Conservation (phyloP, 2,329 filamentous ascomycete species). For the Lachnellula arida region DNA sequence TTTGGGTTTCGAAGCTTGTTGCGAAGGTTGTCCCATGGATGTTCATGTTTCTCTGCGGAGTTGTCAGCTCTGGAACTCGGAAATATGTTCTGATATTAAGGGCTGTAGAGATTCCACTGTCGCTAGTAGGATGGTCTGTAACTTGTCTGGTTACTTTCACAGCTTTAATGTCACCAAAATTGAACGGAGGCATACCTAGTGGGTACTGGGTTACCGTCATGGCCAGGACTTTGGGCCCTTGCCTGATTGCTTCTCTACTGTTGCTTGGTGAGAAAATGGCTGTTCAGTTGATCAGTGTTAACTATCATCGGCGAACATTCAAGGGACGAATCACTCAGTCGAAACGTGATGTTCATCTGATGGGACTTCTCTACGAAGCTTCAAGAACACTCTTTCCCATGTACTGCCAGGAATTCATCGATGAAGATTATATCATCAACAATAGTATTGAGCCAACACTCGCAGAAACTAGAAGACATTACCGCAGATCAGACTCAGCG, state of each 20-base stretch:
- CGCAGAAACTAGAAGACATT: too few relatives aligned
- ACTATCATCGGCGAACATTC: constrained; percentile 53
- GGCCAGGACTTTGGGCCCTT: constrained; percentile 60
- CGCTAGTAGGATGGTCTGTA: constrained; percentile 65
- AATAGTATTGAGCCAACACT: constrained; percentile 35
- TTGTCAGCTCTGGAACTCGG: constrained; percentile 63
- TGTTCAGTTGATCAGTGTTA: constrained; percentile 70
- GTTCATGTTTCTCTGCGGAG: constrained; percentile 66
- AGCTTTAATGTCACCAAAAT: constrained; percentile 41
- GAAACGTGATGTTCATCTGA: constrained; percentile 73
- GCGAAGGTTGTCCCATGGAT: constrained; percentile 56
- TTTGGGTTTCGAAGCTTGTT: constrained; percentile 63
- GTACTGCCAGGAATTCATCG: constrained; percentile 80
- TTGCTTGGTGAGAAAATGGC: constrained; percentile 71
- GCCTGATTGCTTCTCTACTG: constrained; percentile 64
- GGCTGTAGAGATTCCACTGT: constrained; percentile 61
- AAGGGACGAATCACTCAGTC: constrained; percentile 68
- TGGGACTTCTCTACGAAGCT: constrained; percentile 77
- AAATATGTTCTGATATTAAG: constrained; percentile 65
- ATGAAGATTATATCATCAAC: constrained; percentile 86
- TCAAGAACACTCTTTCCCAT: constrained; percentile 82
- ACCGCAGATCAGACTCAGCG: not conserved
- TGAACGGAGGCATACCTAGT: not conserved
- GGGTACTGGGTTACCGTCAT: constrained; percentile 52
- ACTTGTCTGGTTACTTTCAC: constrained; percentile 59